Base-by-base conservation (phyloP, 1,284 basidiomycete species). In the Puccinia hordei region DNA sequence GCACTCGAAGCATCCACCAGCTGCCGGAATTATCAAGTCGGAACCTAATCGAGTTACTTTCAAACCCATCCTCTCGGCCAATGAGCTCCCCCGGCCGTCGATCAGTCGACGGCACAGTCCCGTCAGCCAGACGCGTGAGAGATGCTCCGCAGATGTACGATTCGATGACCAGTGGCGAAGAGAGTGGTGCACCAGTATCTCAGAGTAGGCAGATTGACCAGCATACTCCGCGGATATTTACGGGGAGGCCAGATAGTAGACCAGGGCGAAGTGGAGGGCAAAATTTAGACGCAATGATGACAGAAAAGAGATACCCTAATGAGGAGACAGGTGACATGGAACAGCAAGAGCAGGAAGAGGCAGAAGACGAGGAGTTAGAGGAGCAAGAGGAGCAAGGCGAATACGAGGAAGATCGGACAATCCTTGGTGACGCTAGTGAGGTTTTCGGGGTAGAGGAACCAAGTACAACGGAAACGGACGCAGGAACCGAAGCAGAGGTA, bases 391-490 rank as follows among this genome's bases (percentile, higher is more conserved):
- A 55, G 13, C n/a, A 69, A 69, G 71, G 57, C 4, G 44, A 57
- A 38, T 55, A 66, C 27, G 73, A 76, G 33, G 73, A 76, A 49
- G 73, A 76, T 46, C 57, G 35, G 61, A 76, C 73, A 15, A 66
- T 76, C 27, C 35, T 76, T 15, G 73, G 73, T 46, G 73, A 76
- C 27, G 71, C 71, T 24, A 73, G 71, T 73, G 71, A 73, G n/a
- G 53, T 65, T 13, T 13, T 65, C 17, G 59, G 27, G 5, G 35
- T 10, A 22, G 41, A 63, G 30, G 73, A 63, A 53, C 19, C 38
- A n/a, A 76, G 73, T 53, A 65, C 59, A 33, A 65, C 30, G 2
- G 73, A 74, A 41, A 74, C 55, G n/a, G 73, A 63, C 2, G 57
- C 44, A 51, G 9, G 13, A 5, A 76, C 73, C 2, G 61, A 76